A percentile compares a stretch with the other conserved stretches of the same genome.
Conservation (phyloP, 805 yeast species). For the Metschnikowia arizonensis region DNA sequence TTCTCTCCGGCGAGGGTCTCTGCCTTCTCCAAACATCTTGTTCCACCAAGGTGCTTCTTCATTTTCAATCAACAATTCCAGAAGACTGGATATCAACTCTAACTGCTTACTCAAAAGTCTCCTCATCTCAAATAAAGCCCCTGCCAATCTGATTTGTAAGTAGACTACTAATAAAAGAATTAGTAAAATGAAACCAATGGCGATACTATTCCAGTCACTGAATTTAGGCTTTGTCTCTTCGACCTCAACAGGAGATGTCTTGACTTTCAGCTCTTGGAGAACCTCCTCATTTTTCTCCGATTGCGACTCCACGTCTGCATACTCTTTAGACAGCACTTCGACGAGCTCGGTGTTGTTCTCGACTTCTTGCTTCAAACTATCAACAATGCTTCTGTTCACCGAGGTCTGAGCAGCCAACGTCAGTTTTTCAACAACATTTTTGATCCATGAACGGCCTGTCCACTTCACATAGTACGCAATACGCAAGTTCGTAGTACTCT, state of each 20-base stretch:
- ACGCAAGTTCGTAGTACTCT: slow-evolving; percentile 54
- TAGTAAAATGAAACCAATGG: not conserved
- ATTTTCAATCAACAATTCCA: slow-evolving; percentile 4
- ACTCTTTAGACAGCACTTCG: not conserved
- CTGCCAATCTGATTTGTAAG: slow-evolving; percentile 7
- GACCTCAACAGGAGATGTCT: not conserved
- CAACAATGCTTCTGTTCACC: slow-evolving; percentile 49
- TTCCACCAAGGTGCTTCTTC: slow-evolving; percentile 5
- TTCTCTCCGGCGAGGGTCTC: slow-evolving; percentile 4
- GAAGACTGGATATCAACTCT: slow-evolving; percentile 7
- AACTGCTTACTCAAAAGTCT: slow-evolving; percentile 10
- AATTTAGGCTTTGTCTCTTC: not conserved
- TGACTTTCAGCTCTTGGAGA: not conserved
- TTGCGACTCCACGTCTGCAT: not conserved
- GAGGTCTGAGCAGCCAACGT: slow-evolving; percentile 69
- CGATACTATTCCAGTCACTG: not conserved
- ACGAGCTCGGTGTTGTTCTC: slow-evolving; percentile 8
- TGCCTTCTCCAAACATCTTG: not conserved
- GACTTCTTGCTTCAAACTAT: slow-evolving; percentile 43
- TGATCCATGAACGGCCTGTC: slow-evolving; percentile 84
- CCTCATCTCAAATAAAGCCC: slow-evolving; percentile 4
- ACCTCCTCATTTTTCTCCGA: not conserved
- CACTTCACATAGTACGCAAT: slow-evolving; percentile 80
- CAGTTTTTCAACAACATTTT: slow-evolving; percentile 70
- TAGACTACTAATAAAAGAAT: slow-evolving; percentile 2